Percentiles rank a stretch among this genome's conserved stretches.
These are phyloP conservation scores for Miscanthus sacchariflorus DNA, from an alignment of 202 grass and related monocot genomes.

Conservation along the genomic window DNA sequence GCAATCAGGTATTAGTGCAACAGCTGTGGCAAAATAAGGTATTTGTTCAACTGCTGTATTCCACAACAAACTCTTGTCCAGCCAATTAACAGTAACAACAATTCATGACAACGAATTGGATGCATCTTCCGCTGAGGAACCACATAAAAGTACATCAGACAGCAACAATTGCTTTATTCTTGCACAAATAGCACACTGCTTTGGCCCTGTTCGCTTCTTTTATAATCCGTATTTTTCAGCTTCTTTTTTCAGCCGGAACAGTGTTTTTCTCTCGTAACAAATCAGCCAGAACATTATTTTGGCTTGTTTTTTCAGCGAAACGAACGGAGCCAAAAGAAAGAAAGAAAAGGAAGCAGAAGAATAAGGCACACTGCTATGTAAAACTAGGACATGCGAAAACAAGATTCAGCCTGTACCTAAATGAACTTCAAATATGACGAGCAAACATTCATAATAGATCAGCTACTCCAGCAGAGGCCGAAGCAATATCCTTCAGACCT, in stretches of 20 bases:
- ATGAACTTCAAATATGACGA: background rate
- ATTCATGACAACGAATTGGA: background rate
- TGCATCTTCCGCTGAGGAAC: background rate
- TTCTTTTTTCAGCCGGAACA: too few species aligned
- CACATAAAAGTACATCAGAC: background rate
- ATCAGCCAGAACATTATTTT: too few species aligned
- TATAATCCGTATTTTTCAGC: too few species aligned
- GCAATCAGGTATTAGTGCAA: background rate
- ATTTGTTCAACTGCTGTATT: background rate
- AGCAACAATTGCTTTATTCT: background rate
- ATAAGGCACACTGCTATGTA: background rate
- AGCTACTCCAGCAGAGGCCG: background rate
- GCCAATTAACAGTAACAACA: background rate
- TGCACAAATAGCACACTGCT: background rate
- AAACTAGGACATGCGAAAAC: background rate
- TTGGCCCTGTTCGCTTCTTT: too few species aligned
- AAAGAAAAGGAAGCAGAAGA: background rate
- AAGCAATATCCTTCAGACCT: background rate
- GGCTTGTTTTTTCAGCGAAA: too few species aligned
- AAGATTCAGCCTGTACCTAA: background rate
- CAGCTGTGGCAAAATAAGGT: background rate
- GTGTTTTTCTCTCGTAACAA: too few species aligned
- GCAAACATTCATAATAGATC: background rate
- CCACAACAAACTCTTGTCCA: background rate
- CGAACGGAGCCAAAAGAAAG: background rate